Conservation (phyloP, 805 yeast genomes). For the Wickerhamiella sorbophila region DNA sequence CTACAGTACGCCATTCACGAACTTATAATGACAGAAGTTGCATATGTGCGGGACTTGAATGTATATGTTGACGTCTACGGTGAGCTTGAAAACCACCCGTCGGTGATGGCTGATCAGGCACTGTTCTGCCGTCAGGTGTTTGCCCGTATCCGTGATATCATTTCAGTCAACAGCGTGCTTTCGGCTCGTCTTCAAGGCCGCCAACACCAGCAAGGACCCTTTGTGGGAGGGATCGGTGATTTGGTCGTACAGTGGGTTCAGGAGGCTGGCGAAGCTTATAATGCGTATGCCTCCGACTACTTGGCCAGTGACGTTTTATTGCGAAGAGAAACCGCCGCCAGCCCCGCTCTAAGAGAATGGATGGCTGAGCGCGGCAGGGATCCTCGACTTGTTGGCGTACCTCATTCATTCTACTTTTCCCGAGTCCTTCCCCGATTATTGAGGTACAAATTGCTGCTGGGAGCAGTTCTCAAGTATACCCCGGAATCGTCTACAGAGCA, state of each 20-base stretch:
- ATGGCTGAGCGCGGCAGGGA: slow-evolving; percentile 36
- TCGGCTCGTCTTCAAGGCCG: slow-evolving; percentile 45
- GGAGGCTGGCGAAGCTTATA: slow-evolving; percentile 39
- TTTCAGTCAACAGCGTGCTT: slow-evolving; percentile 40
- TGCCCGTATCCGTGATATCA: slow-evolving; percentile 39
- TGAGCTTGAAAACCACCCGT: slow-evolving; percentile 28
- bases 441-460: slow-evolving; percentile 46
- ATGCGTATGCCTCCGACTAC: slow-evolving; percentile 40
- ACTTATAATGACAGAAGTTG: slow-evolving; percentile 54
- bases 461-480: slow-evolving; percentile 41
- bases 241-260: slow-evolving; percentile 51
- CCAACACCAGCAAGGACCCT: slow-evolving; percentile 49
- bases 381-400: slow-evolving; percentile 28
- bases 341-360: slow-evolving; percentile 44
- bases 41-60: slow-evolving; percentile 50
- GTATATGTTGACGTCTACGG: slow-evolving; percentile 50
- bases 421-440: slow-evolving; percentile 43
- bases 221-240: slow-evolving; percentile 32
- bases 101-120: slow-evolving; percentile 35
- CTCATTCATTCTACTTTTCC: slow-evolving; percentile 35
- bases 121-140: slow-evolving; percentile 47
- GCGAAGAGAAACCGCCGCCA: slow-evolving; percentile 30
- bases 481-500: slow-evolving; percentile 38
- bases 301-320: slow-evolving; percentile 28
- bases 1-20: slow-evolving; percentile 68